Evolutionary conservation across 345 rosid genomes (phyloP).

Genomic region (Euphorbia peplus): DNA sequence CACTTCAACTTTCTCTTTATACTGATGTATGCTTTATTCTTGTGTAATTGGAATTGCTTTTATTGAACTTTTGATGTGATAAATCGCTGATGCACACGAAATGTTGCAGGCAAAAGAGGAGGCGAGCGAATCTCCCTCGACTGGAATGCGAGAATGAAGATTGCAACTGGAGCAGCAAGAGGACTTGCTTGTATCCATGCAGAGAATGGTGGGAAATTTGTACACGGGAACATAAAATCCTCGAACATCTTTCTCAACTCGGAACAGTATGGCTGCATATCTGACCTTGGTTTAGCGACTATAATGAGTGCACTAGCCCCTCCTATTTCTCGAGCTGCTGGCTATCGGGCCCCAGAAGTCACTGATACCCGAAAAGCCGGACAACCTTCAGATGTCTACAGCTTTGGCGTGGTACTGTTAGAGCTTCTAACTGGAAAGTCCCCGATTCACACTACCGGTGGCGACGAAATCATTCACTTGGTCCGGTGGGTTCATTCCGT

Average conservation of each 20-base stretch:
- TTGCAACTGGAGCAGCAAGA: slow-evolving; percentile 85
- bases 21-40: too few relatives aligned
- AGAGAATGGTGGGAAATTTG: slow-evolving; percentile 68
- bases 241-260: slow-evolving; percentile 86
- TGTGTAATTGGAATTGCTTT: background rate
- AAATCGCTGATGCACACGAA: slow-evolving; percentile 5
- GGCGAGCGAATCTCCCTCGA: slow-evolving; percentile 61
- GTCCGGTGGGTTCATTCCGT: slow-evolving; percentile 98
- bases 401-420: slow-evolving; percentile 90
- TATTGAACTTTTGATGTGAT: background rate
- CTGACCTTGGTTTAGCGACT: slow-evolving; percentile 77
- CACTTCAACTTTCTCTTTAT: too few relatives aligned
- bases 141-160: slow-evolving; percentile 80
- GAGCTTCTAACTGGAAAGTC: slow-evolving; percentile 95
- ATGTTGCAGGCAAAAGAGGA: slow-evolving; percentile 56
- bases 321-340: slow-evolving; percentile 83
- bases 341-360: slow-evolving; percentile 93
- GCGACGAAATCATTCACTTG: slow-evolving; percentile 87
- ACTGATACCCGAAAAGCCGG: slow-evolving; percentile 87
- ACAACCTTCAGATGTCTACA: slow-evolving; percentile 85
- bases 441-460: slow-evolving; percentile 72
- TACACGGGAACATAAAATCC: slow-evolving; percentile 90
- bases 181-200: slow-evolving; percentile 70
- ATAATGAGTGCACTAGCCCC: slow-evolving; percentile 75
- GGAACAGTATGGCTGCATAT: slow-evolving; percentile 56